Base-by-base conservation (phyloP, 495 filamentous ascomycete species). In the Aspergillus campestris region DNA sequence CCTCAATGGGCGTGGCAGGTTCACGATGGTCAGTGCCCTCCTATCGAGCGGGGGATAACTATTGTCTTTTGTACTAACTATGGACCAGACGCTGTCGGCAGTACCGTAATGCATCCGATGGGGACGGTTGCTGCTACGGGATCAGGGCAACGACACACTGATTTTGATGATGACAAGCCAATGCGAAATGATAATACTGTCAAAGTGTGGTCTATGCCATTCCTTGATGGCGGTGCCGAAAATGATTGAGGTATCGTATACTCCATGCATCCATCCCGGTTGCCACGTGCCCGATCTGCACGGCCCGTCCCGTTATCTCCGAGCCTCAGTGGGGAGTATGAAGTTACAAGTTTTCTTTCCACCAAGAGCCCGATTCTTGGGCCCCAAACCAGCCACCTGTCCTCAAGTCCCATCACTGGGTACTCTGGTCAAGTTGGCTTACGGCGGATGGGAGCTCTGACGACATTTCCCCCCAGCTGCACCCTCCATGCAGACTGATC, bases 101-200 rank as follows among this genome's bases (percentile, higher is more conserved):
- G 79, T 31, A 70, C 80, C 13, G 70, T 78, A 1, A 69, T 89
- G 53, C 86, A 94, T 64, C 72, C 72, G 18, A 73, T 69, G 47
- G 84, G 84, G 4, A 75, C 70, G 38, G 80, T 90, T 28, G 65
- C 82, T 28, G 87, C 82, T n/a, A 90, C 84, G 3, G 85, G 80
- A 53, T 86, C 85, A 24, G 87, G 87, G 12, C 74, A 80, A 43
- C 62, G 70, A 59, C 70, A 44, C 41, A 49, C 56, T 35, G 40
- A 56, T 36, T 31, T 52, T 34, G 31, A 31, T 8, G 50, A 52
- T 31, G 44, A 54, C 18, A 35, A 31, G 28, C 12, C 18, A 13
- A 35, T 18, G 11, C 38, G n/a, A 34, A 18, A 40, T 28, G 82
- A 86, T 44, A 82, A 78, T 31, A 82, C 72, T 41, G 56, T 89